Evolutionary conservation across 1,284 basidiomycete genomes (phyloP).

Genomic region (Clitocybe nebularis): DNA sequence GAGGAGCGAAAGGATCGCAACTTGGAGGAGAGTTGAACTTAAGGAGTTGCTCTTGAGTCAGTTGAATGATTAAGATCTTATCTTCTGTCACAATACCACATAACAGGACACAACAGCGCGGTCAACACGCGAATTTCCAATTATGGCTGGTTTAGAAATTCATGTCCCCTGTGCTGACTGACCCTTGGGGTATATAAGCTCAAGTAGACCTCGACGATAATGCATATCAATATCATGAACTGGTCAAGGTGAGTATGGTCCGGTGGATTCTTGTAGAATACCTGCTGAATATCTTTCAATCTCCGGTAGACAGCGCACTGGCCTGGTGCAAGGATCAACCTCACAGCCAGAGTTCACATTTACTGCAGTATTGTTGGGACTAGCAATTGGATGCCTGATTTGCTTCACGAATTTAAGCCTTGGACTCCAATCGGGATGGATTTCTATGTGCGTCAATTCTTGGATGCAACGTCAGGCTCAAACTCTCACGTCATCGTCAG

Average conservation of each 20-base stretch:
- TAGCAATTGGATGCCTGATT: slow-evolving; percentile 36
- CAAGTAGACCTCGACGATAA: too few relatives aligned
- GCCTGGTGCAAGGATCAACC: slow-evolving; percentile 9
- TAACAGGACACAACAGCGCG: slow-evolving; percentile 16
- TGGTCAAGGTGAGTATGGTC: slow-evolving; percentile 28
- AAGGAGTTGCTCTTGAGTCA: too few relatives aligned
- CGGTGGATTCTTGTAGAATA: too few relatives aligned
- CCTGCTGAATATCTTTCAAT: too few relatives aligned
- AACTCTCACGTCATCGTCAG: slow-evolving; percentile 37
- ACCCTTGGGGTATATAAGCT: too few relatives aligned
- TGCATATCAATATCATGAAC: slow-evolving; percentile 21
- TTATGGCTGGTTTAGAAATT: background rate
- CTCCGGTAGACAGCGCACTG: too few relatives aligned
- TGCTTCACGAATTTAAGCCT: slow-evolving; percentile 41
- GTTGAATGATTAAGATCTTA: slow-evolving; percentile 13
- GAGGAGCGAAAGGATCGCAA: slow-evolving; percentile 9
- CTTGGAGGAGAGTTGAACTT: too few relatives aligned
- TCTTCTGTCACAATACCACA: slow-evolving; percentile 10
- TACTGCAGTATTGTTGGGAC: slow-evolving; percentile 35
- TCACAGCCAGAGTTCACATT: slow-evolving; percentile 39
- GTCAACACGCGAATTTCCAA: slow-evolving; percentile 2
- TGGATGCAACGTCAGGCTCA: background rate
- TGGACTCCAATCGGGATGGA: slow-evolving; percentile 42
- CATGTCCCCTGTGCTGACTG: slow-evolving; percentile 1
- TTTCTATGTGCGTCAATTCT: slow-evolving; percentile 33